A percentile compares a stretch with the other conserved stretches of the same genome.
Evolutionary conservation across 164 flowering plant species (phyloP).

Genomic region (Annona cherimola): DNA sequence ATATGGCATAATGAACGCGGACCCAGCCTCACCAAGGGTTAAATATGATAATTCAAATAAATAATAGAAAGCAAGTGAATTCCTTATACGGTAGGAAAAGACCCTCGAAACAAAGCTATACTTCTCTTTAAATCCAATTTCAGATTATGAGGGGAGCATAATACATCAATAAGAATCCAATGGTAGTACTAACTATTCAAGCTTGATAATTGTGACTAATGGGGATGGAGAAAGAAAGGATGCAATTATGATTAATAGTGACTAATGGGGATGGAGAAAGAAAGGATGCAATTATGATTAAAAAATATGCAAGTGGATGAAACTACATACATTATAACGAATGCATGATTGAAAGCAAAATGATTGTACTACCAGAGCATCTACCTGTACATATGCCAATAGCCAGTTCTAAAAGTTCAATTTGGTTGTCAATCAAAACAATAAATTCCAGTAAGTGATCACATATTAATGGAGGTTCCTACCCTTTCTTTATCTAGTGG

Average conservation of each 20-base stretch:
- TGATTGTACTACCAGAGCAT: not conserved
- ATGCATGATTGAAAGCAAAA: no score
- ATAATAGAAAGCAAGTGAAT: not conserved
- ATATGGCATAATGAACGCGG: no score
- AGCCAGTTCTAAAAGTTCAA: not conserved
- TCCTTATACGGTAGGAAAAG: not conserved
- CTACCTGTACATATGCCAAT: not conserved
- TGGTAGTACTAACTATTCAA: not conserved
- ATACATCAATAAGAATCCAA: not conserved
- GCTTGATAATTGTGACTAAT: not conserved
- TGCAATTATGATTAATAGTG: no score
- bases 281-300: not conserved
- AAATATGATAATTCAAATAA: not conserved
- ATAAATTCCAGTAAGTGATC: not conserved
- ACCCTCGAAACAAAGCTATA: not conserved
- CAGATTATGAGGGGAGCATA: not conserved
- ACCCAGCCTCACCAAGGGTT: no score
- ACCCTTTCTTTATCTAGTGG: not conserved
- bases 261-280: not conserved
- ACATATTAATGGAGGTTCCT: not conserved
- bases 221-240: not conserved
- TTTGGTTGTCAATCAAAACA: not conserved
- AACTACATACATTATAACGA: no score
- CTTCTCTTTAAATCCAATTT: not conserved
- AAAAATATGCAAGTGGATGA: no score